Conservation (phyloP, 176 grass and related monocot species). For the Carex scoparia region DNA sequence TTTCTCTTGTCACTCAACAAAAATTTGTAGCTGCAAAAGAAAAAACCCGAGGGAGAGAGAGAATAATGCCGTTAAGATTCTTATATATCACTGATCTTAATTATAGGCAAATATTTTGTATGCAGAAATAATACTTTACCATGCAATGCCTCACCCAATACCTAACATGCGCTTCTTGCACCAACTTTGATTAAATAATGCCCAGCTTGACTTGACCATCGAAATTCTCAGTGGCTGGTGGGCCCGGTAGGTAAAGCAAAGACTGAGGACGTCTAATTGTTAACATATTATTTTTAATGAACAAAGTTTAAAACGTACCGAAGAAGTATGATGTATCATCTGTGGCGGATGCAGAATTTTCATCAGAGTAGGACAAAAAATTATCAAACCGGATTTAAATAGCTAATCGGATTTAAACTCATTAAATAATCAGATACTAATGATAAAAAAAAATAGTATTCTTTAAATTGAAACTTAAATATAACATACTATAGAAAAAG, state of each 20-base stretch:
- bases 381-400: too few species aligned
- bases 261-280: not conserved
- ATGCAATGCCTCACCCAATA: not conserved
- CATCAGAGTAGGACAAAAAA: too few species aligned
- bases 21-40: not conserved
- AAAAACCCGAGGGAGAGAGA: not conserved
- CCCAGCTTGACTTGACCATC: not conserved
- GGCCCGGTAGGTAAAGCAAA: not conserved
- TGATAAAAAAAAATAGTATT: too few species aligned
- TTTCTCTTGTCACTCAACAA: too few species aligned
- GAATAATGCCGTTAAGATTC: not conserved
- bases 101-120: not conserved
- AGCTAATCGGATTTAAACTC: too few species aligned
- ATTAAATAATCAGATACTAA: too few species aligned
- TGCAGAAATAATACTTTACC: not conserved
- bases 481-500: too few species aligned
- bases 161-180: constrained; percentile 17
- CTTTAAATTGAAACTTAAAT: too few species aligned
- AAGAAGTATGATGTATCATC: not conserved
- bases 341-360: too few species aligned
- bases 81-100: not conserved
- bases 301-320: constrained; percentile 17
- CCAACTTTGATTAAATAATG: constrained; percentile 25
- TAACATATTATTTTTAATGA: not conserved
- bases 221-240: constrained; percentile 8